These are phyloP conservation scores for Canna indica DNA, from an alignment of 176 grass and related monocot genomes.

Conservation along the genomic window DNA sequence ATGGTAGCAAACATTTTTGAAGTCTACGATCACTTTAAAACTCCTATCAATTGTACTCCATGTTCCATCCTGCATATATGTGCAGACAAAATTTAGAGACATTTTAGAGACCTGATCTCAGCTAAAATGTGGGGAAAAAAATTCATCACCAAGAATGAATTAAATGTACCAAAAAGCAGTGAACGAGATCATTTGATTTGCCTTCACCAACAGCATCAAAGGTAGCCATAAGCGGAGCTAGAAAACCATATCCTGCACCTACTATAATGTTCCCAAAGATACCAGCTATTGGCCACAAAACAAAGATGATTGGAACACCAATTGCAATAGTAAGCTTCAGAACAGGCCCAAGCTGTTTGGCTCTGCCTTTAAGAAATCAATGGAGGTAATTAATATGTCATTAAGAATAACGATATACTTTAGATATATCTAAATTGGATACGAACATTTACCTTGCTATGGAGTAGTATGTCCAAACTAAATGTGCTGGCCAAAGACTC, in stretches of 20 bases:
- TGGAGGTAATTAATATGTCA: conserved; percentile 21
- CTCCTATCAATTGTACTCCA: conserved; percentile 72
- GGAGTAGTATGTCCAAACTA: conserved; percentile 78
- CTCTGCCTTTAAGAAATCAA: conserved; percentile 57
- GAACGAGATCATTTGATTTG: conserved; percentile 60
- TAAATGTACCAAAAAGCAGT: conserved; percentile 74
- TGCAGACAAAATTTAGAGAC: background rate
- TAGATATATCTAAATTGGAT: conserved; percentile 19
- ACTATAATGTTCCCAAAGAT: conserved; percentile 54
- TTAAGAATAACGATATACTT: conserved; percentile 4
- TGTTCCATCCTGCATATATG: conserved; percentile 68
- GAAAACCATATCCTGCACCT: conserved; percentile 72
- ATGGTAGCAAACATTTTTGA: conserved; percentile 77
- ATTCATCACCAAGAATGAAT: conserved; percentile 4
- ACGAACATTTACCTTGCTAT: conserved; percentile 48
- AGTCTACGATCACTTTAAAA: conserved; percentile 71
- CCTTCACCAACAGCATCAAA: conserved; percentile 87
- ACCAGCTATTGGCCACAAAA: conserved; percentile 49
- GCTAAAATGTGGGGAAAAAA: conserved; percentile 17
- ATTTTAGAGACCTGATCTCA: background rate
- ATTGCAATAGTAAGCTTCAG: conserved; percentile 66
- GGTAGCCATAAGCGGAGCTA: conserved; percentile 78
- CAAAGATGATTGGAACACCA: conserved; percentile 37
- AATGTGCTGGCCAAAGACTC: conserved; percentile 82
- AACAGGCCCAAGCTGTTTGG: conserved; percentile 66